Percentiles rank a stretch among this genome's conserved stretches.
These are phyloP conservation scores for Populus deltoides DNA, from an alignment of 345 rosid genomes.

Conservation along the genomic window DNA sequence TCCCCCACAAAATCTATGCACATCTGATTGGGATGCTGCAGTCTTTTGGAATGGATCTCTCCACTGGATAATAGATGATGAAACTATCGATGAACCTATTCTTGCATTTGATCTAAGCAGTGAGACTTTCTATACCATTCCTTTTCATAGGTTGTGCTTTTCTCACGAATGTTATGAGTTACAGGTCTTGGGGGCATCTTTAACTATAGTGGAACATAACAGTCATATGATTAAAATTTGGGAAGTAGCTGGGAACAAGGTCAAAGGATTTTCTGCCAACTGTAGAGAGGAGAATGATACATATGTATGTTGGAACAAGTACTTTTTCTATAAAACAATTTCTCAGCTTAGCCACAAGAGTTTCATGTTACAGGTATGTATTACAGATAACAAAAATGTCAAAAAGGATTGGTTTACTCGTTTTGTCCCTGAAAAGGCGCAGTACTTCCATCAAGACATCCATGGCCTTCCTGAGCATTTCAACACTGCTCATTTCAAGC, in stretches of 20 bases:
- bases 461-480: constrained; percentile 1
- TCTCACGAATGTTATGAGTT: constrained; percentile 1
- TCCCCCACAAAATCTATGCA: background rate
- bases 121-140: constrained; percentile 4
- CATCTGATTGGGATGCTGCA: constrained; percentile 3
- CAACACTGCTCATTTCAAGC: background rate
- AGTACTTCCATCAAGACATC: background rate
- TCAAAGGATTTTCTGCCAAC: background rate
- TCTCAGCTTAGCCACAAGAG: background rate
- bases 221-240: background rate
- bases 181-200: background rate
- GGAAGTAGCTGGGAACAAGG: background rate
- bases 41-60: constrained; percentile 7
- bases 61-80: background rate
- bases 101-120: constrained; percentile 2
- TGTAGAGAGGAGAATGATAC: background rate
- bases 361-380: background rate
- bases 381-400: background rate
- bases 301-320: constrained; percentile 5
- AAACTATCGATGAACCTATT: background rate
- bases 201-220: constrained; percentile 1
- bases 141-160: background rate
- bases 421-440: background rate
- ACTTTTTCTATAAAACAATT: background rate
- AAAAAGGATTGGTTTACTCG: background rate